Percentiles rank a stretch among this genome's conserved stretches.
Conservation (phyloP, 2,329 filamentous ascomycete species). For the Hypoxylon sp. region DNA sequence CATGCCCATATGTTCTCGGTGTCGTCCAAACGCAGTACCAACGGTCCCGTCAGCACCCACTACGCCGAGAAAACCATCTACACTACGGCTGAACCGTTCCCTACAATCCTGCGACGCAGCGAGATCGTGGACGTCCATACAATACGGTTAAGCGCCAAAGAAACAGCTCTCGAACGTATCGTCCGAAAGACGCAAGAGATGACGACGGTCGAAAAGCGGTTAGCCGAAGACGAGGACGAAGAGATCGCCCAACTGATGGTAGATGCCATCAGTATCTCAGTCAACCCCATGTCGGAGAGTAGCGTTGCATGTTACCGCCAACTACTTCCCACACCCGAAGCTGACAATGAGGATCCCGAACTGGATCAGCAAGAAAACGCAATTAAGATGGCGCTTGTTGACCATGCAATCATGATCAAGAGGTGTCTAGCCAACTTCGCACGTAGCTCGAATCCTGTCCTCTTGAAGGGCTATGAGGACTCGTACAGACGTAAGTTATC, state of each 20-base stretch:
- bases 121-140: slow-evolving; percentile 79
- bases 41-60: slow-evolving; percentile 74
- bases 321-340: slow-evolving; percentile 67
- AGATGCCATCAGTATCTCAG: slow-evolving; percentile 79
- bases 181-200: slow-evolving; percentile 91
- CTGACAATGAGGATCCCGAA: slow-evolving; percentile 58
- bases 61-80: slow-evolving; percentile 86
- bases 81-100: slow-evolving; percentile 85
- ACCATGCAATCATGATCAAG: slow-evolving; percentile 89
- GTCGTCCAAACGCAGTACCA: slow-evolving; percentile 74
- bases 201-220: slow-evolving; percentile 75
- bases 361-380: slow-evolving; percentile 74
- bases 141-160: slow-evolving; percentile 74
- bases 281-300: slow-evolving; percentile 76
- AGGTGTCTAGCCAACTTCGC: slow-evolving; percentile 77
- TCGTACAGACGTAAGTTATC: slow-evolving; percentile 68
- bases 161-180: slow-evolving; percentile 91
- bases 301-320: slow-evolving; percentile 81
- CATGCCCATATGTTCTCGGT: slow-evolving; percentile 82
- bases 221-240: slow-evolving; percentile 77
- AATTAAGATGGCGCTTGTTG: slow-evolving; percentile 83
- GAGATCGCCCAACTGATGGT: slow-evolving; percentile 73
- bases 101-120: slow-evolving; percentile 87
- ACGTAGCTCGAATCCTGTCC: slow-evolving; percentile 68
- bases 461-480: slow-evolving; percentile 64